phyloP scores from a whole-genome alignment of 805 yeast genomes.

The Candida methanosorbosa region DNA sequence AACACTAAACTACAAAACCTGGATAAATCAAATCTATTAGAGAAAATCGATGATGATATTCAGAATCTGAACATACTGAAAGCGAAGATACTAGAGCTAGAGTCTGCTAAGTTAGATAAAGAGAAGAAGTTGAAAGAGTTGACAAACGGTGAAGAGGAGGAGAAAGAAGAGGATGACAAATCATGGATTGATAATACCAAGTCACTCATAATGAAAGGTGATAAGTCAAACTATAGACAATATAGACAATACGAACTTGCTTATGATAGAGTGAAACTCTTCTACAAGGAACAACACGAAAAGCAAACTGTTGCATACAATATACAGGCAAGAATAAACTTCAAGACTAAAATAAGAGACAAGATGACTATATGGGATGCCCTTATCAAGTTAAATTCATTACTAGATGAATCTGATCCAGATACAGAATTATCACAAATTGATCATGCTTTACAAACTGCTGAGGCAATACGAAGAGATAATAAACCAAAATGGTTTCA shows the following conservation, averaged over 20 bases:
- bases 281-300: constrained; percentile 61
- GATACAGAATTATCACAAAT: constrained; percentile 69
- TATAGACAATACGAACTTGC: constrained; percentile 65
- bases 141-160: constrained; percentile 1
- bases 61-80: constrained; percentile 31
- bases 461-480: constrained; percentile 63
- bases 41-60: constrained; percentile 34
- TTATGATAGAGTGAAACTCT: constrained; percentile 55
- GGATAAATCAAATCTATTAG: constrained; percentile 25
- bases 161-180: constrained; percentile 2
- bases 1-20: constrained; percentile 18
- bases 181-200: constrained; percentile 1
- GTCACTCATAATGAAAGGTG: not conserved
- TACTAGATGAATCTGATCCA: constrained; percentile 67
- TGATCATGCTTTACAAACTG: constrained; percentile 69
- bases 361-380: constrained; percentile 71
- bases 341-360: constrained; percentile 59
- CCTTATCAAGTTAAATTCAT: constrained; percentile 46
- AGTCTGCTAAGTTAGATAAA: constrained; percentile 8
- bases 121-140: constrained; percentile 5
- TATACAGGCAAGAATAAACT: constrained; percentile 61
- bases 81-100: constrained; percentile 17
- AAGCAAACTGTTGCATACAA: constrained; percentile 67
- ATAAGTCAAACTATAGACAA: constrained; percentile 15
- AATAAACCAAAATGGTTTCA: constrained; percentile 72